A percentile compares a stretch with the other conserved stretches of the same genome.
Evolutionary conservation across 169 alveolate species (phyloP).

Genomic region (Eimeria maxima): DNA sequence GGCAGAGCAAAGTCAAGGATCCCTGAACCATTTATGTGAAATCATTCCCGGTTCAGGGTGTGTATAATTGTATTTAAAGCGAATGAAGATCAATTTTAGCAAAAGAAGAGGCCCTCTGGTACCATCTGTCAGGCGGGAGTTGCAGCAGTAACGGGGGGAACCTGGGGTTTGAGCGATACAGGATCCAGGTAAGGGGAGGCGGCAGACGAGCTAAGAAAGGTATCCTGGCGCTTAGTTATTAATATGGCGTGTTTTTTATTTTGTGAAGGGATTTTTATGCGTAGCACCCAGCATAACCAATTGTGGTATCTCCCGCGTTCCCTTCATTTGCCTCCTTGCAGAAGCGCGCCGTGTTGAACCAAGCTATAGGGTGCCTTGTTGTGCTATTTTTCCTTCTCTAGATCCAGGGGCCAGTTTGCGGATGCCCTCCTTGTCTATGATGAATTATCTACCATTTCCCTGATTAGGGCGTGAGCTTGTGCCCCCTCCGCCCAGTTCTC

Average conservation of each 20-base stretch:
- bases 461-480: neutral
- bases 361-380: neutral
- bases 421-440: neutral
- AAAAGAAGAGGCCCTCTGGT: neutral
- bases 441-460: neutral
- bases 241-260: neutral
- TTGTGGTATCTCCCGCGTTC: neutral
- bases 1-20: neutral
- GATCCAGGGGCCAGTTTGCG: neutral
- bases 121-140: neutral
- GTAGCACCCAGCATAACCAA: neutral
- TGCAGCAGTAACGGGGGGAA: neutral
- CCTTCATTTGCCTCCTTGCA: neutral
- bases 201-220: neutral
- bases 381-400: neutral
- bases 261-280: neutral
- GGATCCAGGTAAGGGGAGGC: neutral
- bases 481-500: slow-evolving; percentile 3
- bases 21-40: neutral
- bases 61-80: neutral
- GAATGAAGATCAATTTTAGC: neutral
- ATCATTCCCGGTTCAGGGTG: neutral
- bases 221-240: neutral
- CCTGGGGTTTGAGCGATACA: neutral
- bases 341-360: neutral